Evolutionary conservation across 768 basidiomycete species (phyloP), one percentile per base, ranked within the genome.

Genomic region (Artomyces pyxidatus): DNA sequence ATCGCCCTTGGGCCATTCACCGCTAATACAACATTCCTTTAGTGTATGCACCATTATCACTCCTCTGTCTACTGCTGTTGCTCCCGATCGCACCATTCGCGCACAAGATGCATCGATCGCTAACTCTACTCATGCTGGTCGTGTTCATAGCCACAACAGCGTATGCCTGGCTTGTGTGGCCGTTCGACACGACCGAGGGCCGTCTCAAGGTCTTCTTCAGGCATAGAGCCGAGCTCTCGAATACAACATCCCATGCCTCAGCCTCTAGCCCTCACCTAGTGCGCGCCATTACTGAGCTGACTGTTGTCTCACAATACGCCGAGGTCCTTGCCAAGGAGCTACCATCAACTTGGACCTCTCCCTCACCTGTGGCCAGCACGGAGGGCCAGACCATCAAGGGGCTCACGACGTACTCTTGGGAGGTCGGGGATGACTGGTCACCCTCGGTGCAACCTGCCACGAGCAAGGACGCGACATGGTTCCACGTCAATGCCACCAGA

Each of bases 121-220:
- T 77, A 25, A 69, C 68, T 6, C 10, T 65, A 16, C 29, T 67
- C 29, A 58, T 71, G 8, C 47, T 77, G 21, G 29, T 69, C 8
- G 37, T 77, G 6, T 74, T 81, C 53, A 42, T 59, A 4, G 45
- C 51, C 6, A 62, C 60, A 51, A 75, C 74, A 0, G 45, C 65
- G 11, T 80, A 72, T 56, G 61, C 65, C 45, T 69, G 72, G 61
- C 48, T 72, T 6, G 67, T 62, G 6, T 80, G 80, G 65, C 87
- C 87, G 0, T 89, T 90, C 68, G 75, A 5, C 22, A 50, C 76
- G 14, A 64, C 69, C 35, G 62, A 73, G 19, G 62, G 74, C 4
- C 86, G 85, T 0, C 65, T 88, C 58, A 88, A 86, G 54, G 64
- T 88, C 1, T 86, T 72, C 63, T 90, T 88, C 71, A 71, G 72